These are phyloP conservation scores for Dunaliella primolecta DNA, from an alignment of 139 green algal genomes.

Conservation along the genomic window DNA sequence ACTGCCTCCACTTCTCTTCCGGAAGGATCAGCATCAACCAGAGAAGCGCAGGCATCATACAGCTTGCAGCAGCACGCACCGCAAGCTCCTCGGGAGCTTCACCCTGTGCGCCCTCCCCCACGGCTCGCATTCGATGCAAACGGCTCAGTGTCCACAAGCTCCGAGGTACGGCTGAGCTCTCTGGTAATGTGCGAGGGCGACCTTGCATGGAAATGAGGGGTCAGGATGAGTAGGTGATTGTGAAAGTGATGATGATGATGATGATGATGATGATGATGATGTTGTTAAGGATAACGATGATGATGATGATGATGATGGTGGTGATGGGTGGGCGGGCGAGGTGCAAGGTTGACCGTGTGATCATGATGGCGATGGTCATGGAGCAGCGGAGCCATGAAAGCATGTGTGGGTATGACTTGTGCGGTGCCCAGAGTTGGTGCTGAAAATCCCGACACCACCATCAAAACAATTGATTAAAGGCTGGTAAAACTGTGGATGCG, in stretches of 20 bases:
- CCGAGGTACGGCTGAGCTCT: too few relatives aligned
- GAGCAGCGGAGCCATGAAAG: too few relatives aligned
- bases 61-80: not conserved
- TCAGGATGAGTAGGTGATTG: not conserved
- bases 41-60: too few relatives aligned
- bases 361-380: too few relatives aligned
- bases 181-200: not conserved
- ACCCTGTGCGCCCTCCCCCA: not conserved
- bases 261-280: not conserved
- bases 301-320: not conserved
- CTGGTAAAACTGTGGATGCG: too few relatives aligned
- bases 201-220: not conserved
- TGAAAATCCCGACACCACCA: too few relatives aligned
- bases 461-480: too few relatives aligned
- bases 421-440: too few relatives aligned
- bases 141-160: too few relatives aligned
- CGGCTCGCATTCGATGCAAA: not conserved
- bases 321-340: not conserved
- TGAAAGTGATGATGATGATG: conserved; percentile 1
- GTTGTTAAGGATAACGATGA: not conserved
- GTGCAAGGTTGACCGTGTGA: not conserved
- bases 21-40: too few relatives aligned
- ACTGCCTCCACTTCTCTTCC: too few relatives aligned
- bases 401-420: too few relatives aligned
- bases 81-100: not conserved